Conservation (phyloP, 805 yeast genomes). For the Candida lessepsii region DNA sequence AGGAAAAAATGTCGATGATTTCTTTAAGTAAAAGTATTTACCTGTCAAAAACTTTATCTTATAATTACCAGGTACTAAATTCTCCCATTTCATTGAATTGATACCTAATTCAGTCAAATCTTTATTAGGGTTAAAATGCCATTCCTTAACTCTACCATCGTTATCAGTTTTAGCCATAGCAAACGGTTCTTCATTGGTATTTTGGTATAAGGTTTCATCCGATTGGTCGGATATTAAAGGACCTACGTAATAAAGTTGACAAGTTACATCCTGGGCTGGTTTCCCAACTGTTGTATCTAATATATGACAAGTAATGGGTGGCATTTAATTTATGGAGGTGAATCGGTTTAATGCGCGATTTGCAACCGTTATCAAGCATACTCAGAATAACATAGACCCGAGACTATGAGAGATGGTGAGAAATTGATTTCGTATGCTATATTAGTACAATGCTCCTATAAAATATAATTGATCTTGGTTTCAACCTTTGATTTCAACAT, state of each 20-base stretch:
- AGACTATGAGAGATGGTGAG: background rate
- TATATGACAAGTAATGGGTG: slow-evolving; percentile 84
- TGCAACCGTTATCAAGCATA: slow-evolving; percentile 1
- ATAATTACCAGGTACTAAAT: slow-evolving; percentile 61
- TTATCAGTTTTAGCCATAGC: slow-evolving; percentile 69
- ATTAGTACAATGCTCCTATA: background rate
- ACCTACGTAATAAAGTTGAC: slow-evolving; percentile 51
- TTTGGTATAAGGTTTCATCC: slow-evolving; percentile 28
- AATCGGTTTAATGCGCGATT: slow-evolving; percentile 14
- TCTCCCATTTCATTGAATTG: slow-evolving; percentile 37
- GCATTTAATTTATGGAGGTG: slow-evolving; percentile 1
- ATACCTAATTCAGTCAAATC: slow-evolving; percentile 29
- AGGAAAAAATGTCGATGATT: slow-evolving; percentile 69
- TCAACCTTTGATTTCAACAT: background rate
- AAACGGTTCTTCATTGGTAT: slow-evolving; percentile 40
- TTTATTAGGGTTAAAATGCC: slow-evolving; percentile 52
- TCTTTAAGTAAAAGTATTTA: slow-evolving; percentile 49
- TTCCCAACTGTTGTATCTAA: slow-evolving; percentile 80
- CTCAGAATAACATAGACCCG: no score
- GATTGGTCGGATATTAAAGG: slow-evolving; percentile 21
- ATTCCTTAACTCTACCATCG: slow-evolving; percentile 77
- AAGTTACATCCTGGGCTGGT: slow-evolving; percentile 78
- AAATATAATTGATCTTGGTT: background rate
- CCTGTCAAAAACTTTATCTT: slow-evolving; percentile 77
- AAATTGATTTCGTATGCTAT: slow-evolving; percentile 1